Evolutionary conservation across 148 eudicot genomes (phyloP).

Genomic region (Spergularia bocconei): DNA sequence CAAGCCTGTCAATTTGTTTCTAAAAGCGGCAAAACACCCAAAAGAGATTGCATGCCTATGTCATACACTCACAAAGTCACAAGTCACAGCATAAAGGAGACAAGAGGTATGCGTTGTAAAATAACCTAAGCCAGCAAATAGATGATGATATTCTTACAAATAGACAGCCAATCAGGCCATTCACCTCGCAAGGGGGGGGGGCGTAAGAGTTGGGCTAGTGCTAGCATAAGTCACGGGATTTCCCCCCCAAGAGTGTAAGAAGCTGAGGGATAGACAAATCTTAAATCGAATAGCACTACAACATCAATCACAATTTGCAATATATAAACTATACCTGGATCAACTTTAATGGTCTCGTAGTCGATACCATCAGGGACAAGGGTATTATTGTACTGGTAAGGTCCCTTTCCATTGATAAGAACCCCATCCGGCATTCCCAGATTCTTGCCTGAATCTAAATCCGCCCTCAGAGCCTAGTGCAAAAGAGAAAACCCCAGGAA

Average conservation of each 20-base stretch:
- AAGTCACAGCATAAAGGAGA: too few species aligned
- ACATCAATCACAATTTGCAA: neutral
- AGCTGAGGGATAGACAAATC: neutral
- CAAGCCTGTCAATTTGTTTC: neutral
- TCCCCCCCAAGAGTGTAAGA: neutral
- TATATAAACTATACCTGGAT: conserved; percentile 60
- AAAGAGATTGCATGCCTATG: neutral
- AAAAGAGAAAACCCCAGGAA: neutral
- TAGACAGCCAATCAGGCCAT: too few species aligned
- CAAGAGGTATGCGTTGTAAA: too few species aligned
- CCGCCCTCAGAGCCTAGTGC: conserved; percentile 56
- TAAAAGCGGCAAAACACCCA: neutral
- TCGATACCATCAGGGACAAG: conserved; percentile 75
- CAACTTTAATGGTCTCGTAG: conserved; percentile 63
- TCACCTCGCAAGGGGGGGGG: too few species aligned
- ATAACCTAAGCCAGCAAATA: too few species aligned
- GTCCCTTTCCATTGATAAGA: conserved; percentile 96
- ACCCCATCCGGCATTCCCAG: conserved; percentile 97
- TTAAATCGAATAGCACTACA: neutral
- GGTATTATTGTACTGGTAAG: conserved; percentile 68
- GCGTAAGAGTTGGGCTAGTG: neutral
- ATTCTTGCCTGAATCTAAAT: conserved; percentile 60
- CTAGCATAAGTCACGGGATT: neutral
- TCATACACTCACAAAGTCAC: too few species aligned
- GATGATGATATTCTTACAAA: too few species aligned